Evolutionary conservation across 768 basidiomycete genomes (phyloP), one percentile per base, ranked within the genome.

Genomic region (Mycena galericulata): DNA sequence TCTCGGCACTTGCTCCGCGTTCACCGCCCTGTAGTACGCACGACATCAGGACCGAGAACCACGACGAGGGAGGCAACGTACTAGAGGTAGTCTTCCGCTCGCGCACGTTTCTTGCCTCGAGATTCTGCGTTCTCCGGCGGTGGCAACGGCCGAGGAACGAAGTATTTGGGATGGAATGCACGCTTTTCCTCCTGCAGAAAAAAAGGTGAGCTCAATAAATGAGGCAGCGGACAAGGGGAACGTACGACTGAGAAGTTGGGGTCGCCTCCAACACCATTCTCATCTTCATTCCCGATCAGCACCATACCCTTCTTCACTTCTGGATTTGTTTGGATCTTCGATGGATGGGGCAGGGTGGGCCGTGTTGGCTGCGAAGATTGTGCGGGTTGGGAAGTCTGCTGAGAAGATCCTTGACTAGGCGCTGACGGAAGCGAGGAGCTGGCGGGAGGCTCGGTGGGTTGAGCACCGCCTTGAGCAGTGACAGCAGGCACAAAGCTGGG

Each of bases 41-140:
- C 43, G 45, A 36, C 43, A 63, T 58, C 47, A 59, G 34, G 36
- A 50, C 18, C 9, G 29, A 20, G 40, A 24, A 6, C 36, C 22
- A 18, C 11, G 17, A 9, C 15, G 40, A 47, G 41, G n/a, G 20
- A 43, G 29, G 10, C 4, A 62, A 51, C 56, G 30, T 26, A 36
- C 75, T 72, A 94, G 73, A 95, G 80, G 79, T 93, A 94, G 78
- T 96, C 95, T 79, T 95, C 94, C 34, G 95, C 95, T 71, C 93
- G 85, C 51, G 94, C 92, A 51, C 95, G 84, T 79, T 96, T 96
- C 83, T 90, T 93, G 53, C 94, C 93, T 71, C 92, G 87, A 55
- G 86, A 82, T 74, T 92, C 92, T 56, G 92, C 90, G 34, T 72
- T 74, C 29, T 73, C 73, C 62, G 73, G 74, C 78, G 59, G 78